Evolutionary conservation across 805 yeast species (phyloP), one percentile per base, ranked within the genome.

Genomic region (Candida fluviatilis): DNA sequence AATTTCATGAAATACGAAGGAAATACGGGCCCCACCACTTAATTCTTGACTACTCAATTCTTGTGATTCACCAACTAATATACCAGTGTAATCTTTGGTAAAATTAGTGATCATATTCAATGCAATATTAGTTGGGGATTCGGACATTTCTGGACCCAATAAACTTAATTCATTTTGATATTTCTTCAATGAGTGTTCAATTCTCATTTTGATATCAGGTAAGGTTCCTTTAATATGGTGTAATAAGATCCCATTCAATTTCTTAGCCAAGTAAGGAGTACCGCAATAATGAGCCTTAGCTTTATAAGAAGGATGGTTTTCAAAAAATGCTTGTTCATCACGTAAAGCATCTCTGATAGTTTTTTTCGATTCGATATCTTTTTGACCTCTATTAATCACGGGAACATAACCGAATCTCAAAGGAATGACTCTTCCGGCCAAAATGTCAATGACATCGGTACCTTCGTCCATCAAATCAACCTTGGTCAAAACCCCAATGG

Each of bases 381-480:
- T 87, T 69, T 93, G 99, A 53, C 97, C 96, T 67, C 99, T 81
- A 66, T 89, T 89, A 52, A 90, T 89, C 38, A 93, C 99, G 2
- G 99, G 98, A 42, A 90, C 95, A 55, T 91, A 93, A 40, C 99
- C 99, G 43, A 87, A 84, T 64, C 96, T 77, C 54, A 93, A 76
- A 11, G 97, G 97, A 55, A 93, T 90, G 35, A 93, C 95, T 60
- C 96, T 76, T 36, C 97, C 96, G 12, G 97, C 91, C 45, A 93
- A 72, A 52, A 93, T 90, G 59, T 93, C 99, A 51, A 89, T 79
- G 31, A 93, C 98, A 66, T 93, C 96, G 3, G 99, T 93, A 40
- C 99, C 99, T 52, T 86, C 82, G 60, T 93, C 99, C 99, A 93
- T 93, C 49, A 93, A 75, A 64, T 93, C 99, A 39, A 93, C 84